Percentiles rank a stretch among this genome's conserved stretches.
These are phyloP conservation scores for Taxillus chinensis DNA, from an alignment of 164 flowering plant species.

Conservation along the genomic window DNA sequence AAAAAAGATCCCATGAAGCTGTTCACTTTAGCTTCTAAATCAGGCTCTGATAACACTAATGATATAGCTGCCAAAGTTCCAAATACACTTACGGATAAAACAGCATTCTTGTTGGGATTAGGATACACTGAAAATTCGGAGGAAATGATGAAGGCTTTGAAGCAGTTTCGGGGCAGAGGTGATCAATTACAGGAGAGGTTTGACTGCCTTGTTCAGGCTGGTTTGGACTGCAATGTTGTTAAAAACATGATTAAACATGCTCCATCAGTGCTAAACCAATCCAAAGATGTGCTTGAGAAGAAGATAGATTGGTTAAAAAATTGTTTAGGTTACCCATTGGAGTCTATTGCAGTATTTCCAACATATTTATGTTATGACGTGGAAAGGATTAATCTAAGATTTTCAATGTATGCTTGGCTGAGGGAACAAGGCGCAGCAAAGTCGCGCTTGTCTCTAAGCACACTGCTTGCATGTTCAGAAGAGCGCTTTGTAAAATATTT, in stretches of 20 bases:
- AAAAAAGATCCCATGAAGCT: conserved; percentile 28
- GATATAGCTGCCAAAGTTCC: neutral
- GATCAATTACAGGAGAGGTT: conserved; percentile 53
- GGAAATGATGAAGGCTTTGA: conserved; percentile 40
- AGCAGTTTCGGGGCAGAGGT: conserved; percentile 47
- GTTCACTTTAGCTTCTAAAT: conserved; percentile 25
- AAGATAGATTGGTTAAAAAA: conserved; percentile 31
- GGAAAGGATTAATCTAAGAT: conserved; percentile 32
- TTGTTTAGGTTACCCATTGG: conserved; percentile 33
- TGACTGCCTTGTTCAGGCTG: conserved; percentile 44
- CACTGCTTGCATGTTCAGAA: conserved; percentile 45
- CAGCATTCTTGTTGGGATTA: conserved; percentile 30
- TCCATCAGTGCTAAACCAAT: conserved; percentile 41
- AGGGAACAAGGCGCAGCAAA: conserved; percentile 34
- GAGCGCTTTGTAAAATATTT: conserved; percentile 36
- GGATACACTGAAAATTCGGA: conserved; percentile 46
- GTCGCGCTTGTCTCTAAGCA: conserved; percentile 21
- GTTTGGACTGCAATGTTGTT: conserved; percentile 37
- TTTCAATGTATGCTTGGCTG: conserved; percentile 53
- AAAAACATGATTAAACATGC: conserved; percentile 26
- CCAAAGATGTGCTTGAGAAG: conserved; percentile 33
- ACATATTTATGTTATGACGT: conserved; percentile 41
- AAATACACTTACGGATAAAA: neutral
- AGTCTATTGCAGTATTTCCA: conserved; percentile 32
- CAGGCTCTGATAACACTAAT: conserved; percentile 9